These are phyloP conservation scores for Kalanchoe fedtschenkoi DNA, from an alignment of 164 flowering plant species.

Conservation along the genomic window DNA sequence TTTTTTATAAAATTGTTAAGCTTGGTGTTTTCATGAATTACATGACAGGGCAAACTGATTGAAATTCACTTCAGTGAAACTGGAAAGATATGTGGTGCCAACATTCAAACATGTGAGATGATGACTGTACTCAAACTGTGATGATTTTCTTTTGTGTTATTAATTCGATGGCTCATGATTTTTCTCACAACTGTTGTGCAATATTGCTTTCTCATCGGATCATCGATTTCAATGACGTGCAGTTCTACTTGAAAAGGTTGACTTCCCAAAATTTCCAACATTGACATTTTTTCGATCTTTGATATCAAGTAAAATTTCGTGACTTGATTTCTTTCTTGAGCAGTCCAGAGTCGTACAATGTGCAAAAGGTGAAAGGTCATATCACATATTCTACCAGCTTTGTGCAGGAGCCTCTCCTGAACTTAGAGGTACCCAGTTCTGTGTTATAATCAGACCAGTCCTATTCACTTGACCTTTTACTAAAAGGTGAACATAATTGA, in stretches of 20 bases:
- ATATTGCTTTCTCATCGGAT: neutral
- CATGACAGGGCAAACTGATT: conserved; percentile 80
- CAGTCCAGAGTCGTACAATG: conserved; percentile 99
- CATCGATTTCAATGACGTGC: conserved; percentile 11
- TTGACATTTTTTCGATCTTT: neutral
- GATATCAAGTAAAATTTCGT: neutral
- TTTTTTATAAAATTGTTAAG: neutral
- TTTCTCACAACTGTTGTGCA: neutral
- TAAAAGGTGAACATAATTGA: neutral
- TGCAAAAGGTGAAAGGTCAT: conserved; percentile 87
- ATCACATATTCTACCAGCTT: conserved; percentile 95
- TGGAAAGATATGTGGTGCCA: conserved; percentile 96
- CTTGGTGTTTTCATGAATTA: neutral
- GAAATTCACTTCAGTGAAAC: conserved; percentile 92
- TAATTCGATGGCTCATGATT: conserved; percentile 1
- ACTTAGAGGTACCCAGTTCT: conserved; percentile 55
- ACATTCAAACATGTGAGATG: conserved; percentile 89
- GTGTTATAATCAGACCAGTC: neutral
- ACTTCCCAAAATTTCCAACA: neutral
- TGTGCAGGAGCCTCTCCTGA: conserved; percentile 82
- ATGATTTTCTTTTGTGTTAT: neutral
- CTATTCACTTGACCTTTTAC: neutral
- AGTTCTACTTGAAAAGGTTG: conserved; percentile 99
- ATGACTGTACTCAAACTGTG: conserved; percentile 3
- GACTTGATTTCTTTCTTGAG: conserved; percentile 22